phyloP scores from a whole-genome alignment of 2,329 filamentous ascomycete species.

The Ascochyta fabae region DNA sequence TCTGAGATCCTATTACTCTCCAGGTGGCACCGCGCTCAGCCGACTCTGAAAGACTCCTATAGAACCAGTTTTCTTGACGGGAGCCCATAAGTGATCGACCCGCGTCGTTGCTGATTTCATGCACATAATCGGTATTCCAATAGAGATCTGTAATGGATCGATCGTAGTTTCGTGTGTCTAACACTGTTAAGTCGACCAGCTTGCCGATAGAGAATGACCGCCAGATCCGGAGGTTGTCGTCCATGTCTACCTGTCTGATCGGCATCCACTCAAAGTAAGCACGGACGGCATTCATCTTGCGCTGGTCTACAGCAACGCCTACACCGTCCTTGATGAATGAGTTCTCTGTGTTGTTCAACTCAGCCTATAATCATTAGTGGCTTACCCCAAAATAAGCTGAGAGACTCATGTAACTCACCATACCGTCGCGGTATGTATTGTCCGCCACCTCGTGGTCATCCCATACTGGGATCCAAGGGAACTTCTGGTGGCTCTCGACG shows the following conservation, averaged over 20 bases:
- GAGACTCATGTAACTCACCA: constrained; percentile 4
- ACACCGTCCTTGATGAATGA: constrained; percentile 49
- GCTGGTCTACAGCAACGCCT: constrained; percentile 51
- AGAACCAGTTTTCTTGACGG: constrained; percentile 73
- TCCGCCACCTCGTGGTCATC: constrained; percentile 55
- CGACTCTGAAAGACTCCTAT: constrained; percentile 60
- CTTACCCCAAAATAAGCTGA: constrained; percentile 33
- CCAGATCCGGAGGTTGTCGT: constrained; percentile 54
- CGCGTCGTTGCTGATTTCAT: constrained; percentile 69
- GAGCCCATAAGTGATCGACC: constrained; percentile 73
- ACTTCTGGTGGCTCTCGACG: constrained; percentile 49
- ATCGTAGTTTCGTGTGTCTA: constrained; percentile 54
- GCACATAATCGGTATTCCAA: constrained; percentile 68
- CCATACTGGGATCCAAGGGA: constrained; percentile 54
- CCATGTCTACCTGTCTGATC: constrained; percentile 53
- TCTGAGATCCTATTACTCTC: constrained; percentile 75
- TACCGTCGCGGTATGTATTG: constrained; percentile 53
- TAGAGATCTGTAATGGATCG: constrained; percentile 53
- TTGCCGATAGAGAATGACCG: constrained; percentile 52
- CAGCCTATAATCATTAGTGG: constrained; percentile 34
- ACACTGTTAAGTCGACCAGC: constrained; percentile 52
- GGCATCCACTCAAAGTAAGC: constrained; percentile 57
- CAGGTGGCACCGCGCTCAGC: constrained; percentile 71
- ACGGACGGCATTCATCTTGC: constrained; percentile 56
- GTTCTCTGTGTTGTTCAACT: constrained; percentile 53